Base-by-base conservation (phyloP, 2,329 filamentous ascomycete species). In the Penicillium occitanis region DNA sequence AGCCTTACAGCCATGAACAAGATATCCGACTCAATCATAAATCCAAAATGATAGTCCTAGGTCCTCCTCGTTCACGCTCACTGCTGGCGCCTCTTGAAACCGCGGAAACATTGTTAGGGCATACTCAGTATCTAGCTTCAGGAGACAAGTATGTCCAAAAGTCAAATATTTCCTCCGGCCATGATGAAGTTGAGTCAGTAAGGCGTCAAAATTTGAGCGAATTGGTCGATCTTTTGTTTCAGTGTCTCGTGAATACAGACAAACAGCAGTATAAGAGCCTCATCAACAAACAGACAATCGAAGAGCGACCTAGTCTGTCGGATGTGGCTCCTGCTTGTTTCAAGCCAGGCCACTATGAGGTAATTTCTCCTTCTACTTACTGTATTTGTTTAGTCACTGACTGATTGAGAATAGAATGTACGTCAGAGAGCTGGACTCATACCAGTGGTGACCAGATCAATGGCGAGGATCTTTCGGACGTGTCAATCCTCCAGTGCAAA, bases 381-480 rank as follows among this genome's bases (percentile, higher is more conserved):
- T 17, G 5, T 55, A 5, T 53, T 68, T 13, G 61, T 51, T 25
- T 19, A 60, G 53, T 33, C 14, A 28, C 66, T 63, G 44, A 48
- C 58, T 6, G 63, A 53, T 51, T 28, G 14, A 5, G 14, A 44
- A 58, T 46, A 80, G 78, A 74, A 72, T 40, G 74, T 80, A 66
- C 73, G 71, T 42, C 75, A 79, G 68, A 71, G 78, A 40, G 72
- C 71, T 10, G 70, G 71, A 6, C 73, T 78, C 7, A 74, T 80
- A 3, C 72, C 76, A 1, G 71, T 73, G 5, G 71, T 80, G 17
- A 70, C 73, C 0, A 79, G 76, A 67, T 75, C 77, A 5, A 68
- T 80, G 30, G 66, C 70, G 3, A 73, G 71, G 1, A 72, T 80
- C 55, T 48, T 80, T 13, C 69, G 71, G 14, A 68, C 63, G 17